These are phyloP conservation scores for Rhizodiscina lignyota DNA, from an alignment of 495 filamentous ascomycete species.

Conservation along the genomic window DNA sequence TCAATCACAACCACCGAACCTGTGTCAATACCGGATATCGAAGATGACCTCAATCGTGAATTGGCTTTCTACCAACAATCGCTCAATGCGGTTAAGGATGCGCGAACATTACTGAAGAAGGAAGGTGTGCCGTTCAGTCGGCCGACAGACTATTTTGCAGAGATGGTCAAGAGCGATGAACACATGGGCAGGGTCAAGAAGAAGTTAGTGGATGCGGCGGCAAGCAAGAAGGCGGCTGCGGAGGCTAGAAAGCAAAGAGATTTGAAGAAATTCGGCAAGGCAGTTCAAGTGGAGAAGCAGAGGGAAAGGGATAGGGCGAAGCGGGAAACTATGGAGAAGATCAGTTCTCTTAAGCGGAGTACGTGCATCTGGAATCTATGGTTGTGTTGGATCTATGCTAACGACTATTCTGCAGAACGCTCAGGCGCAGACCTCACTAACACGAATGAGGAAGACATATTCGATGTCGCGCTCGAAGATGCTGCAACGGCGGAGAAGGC, in stretches of 20 bases:
- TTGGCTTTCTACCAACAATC: conserved; percentile 87
- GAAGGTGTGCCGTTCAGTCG: conserved; percentile 74
- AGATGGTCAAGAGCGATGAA: conserved; percentile 97
- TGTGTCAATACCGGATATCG: conserved; percentile 45
- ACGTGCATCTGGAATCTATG: conserved; percentile 1
- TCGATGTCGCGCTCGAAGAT: conserved; percentile 85
- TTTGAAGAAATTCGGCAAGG: conserved; percentile 97
- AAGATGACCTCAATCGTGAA: conserved; percentile 82
- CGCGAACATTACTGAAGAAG: conserved; percentile 54
- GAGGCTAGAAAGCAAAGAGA: conserved; percentile 87
- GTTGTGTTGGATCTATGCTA: conserved; percentile 9
- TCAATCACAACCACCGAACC: conserved; percentile 32
- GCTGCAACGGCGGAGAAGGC: conserved; percentile 30
- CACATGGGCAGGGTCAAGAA: conserved; percentile 93
- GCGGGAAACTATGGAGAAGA: conserved; percentile 82
- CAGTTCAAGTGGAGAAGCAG: conserved; percentile 90
- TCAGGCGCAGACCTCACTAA: conserved; percentile 43
- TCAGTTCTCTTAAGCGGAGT: conserved; percentile 87
- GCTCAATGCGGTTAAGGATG: conserved; percentile 57
- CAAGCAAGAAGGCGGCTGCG: conserved; percentile 74
- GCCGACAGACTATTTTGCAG: conserved; percentile 89
- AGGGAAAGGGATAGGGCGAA: conserved; percentile 86
- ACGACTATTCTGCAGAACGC: conserved; percentile 44
- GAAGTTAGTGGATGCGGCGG: conserved; percentile 84
- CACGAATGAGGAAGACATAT: conserved; percentile 71